Evolutionary conservation across 2,329 filamentous ascomycete genomes (phyloP), one percentile per base, ranked within the genome.

Genomic region (Chaetomium globosum): DNA sequence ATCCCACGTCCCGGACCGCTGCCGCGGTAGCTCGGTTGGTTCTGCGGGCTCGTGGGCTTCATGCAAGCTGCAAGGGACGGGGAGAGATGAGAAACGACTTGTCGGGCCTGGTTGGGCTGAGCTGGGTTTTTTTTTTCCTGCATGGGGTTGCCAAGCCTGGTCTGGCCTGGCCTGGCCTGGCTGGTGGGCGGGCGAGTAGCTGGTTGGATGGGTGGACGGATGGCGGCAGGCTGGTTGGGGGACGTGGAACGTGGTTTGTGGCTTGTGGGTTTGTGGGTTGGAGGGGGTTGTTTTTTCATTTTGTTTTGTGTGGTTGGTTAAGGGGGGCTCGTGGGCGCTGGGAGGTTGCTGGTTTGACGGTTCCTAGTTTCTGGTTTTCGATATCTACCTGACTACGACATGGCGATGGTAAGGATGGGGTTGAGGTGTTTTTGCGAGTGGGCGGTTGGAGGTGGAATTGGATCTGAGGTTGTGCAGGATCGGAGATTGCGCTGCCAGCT

Each of bases 11-110:
- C 46, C 46, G 46, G 46, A 21, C 46, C 46, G n/a, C 46, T 48
- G n/a, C 46, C 46, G 46, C 46, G 46, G 46, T 7, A 23, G 7
- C 8, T 5, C 9, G 8, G 46, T 48, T 48, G 43, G 43, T 48
- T 6, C 9, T 4, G 43, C 21, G 21, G 46, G 46, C 46, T 48
- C 46, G 46, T 48, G 46, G 39, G n/a, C 46, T 56, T 39, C 56
- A 68, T 69, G 69, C 68, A 69, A 57, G 65, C 69, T 71, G 68
- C 70, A 71, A 71, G 69, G 68, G 67, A 68, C 69, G 46, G 55
- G 30, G 59, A 9, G 12, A 12, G 33, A 36, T 12, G 12, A 10
- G 30, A 60, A 63, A 30, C 21, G 21, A n/a, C 19, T 54, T 33
- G 54, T 39, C 21, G 58, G 16, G 30, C n/a, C 16, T 64, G 57